Evolutionary conservation across 2,329 filamentous ascomycete species (phyloP).

Genomic region (Colletotrichum agaves): DNA sequence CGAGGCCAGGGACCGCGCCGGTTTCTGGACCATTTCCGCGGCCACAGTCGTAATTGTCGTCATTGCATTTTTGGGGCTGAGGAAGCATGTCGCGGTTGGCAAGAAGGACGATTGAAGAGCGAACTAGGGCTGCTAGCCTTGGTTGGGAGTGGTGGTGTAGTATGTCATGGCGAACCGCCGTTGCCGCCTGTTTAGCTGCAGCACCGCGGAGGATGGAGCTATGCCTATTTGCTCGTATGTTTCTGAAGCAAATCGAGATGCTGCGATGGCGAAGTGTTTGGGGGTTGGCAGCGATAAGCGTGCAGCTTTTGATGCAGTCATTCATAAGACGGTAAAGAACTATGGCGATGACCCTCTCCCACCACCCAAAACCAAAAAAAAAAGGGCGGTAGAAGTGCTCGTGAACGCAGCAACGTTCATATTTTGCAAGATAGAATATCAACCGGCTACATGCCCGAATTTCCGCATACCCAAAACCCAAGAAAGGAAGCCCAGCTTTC

Average conservation of each 20-base stretch:
- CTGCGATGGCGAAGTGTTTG: not conserved
- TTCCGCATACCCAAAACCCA: too few species aligned
- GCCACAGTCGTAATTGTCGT: conserved; percentile 51
- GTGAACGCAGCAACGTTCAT: too few species aligned
- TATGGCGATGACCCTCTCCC: too few species aligned
- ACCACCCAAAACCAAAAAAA: too few species aligned
- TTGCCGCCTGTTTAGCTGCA: not conserved
- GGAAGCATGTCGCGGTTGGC: conserved; percentile 59
- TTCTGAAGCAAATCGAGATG: not conserved
- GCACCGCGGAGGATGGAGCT: not conserved
- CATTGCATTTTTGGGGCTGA: conserved; percentile 54
- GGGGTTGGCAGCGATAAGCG: too few species aligned
- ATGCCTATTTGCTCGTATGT: not conserved
- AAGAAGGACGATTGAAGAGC: conserved; percentile 49
- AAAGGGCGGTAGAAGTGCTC: too few species aligned
- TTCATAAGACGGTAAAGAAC: too few species aligned
- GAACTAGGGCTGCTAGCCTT: not conserved
- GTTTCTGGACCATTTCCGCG: conserved; percentile 64
- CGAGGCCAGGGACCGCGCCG: conserved; percentile 49
- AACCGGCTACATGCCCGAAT: too few species aligned
- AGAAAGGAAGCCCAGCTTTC: too few species aligned
- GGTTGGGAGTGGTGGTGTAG: not conserved
- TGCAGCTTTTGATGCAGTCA: too few species aligned
- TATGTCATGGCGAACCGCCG: not conserved
- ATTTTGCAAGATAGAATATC: too few species aligned